Conservation (phyloP, 169 alveolate genomes). For the Plasmodium sp. region DNA sequence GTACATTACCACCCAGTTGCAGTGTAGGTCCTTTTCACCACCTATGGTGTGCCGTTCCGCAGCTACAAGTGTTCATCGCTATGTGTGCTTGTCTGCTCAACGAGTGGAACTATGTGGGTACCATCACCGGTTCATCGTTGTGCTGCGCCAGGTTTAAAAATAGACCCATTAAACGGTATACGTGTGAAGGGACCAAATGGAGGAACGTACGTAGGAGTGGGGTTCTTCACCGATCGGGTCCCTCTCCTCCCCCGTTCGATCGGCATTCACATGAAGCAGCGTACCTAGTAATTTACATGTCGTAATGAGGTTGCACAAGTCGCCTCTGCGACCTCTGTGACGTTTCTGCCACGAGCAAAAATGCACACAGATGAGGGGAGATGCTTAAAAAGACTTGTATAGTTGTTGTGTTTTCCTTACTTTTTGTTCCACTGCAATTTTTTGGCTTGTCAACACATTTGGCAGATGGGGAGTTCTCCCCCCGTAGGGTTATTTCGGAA, state of each 20-base stretch:
- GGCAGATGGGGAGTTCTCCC: not conserved
- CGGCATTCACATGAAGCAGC: not conserved
- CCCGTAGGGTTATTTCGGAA: not conserved
- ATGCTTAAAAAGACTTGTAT: not conserved
- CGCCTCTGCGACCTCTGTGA: not conserved
- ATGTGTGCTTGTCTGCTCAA: not conserved
- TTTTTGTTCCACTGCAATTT: not conserved
- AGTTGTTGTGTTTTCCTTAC: not conserved
- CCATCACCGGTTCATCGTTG: not conserved
- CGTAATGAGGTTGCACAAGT: not conserved
- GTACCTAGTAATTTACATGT: not conserved
- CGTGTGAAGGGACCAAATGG: not conserved
- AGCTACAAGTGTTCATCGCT: not conserved
- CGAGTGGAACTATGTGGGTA: not conserved
- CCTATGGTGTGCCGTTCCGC: not conserved
- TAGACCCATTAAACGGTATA: not conserved
- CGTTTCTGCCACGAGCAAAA: not conserved
- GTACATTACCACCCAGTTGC: not conserved
- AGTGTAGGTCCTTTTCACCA: not conserved
- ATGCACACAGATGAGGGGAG: not conserved
- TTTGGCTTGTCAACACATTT: not conserved
- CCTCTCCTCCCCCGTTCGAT: not conserved
- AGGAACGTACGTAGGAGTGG: not conserved
- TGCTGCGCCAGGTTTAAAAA: not conserved
- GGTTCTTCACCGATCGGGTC: not conserved